Evolutionary conservation across 2,329 filamentous ascomycete genomes (phyloP), one percentile per base, ranked within the genome.

Genomic region (Scytalidium lignicola): DNA sequence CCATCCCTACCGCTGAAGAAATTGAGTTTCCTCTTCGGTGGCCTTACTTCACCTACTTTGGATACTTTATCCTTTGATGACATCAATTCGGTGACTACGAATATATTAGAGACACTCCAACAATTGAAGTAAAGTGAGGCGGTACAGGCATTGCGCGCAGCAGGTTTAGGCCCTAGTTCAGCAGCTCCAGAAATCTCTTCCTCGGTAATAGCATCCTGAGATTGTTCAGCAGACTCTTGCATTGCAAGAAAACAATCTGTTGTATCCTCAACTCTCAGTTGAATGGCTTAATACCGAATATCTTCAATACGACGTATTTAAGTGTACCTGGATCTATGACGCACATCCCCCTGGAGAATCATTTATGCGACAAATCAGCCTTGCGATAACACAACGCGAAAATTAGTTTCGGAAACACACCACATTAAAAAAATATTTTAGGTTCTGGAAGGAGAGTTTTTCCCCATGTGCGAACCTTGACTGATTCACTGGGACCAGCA

Each of bases 1-100:
- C 76, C 85, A 54, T 85, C 75, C 48, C 83, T 75, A 43, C 73
- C 68, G 15, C 70, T 70, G 62, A 75, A 52, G 6, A 9, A 13
- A 59, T 56, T 29, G 57, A 54, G 47, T 60, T 57, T 22, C 39
- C 57, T 54, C 49, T 59, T 56, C 22, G 32, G 20, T 20, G 10
- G 12, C 26, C 19, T 22, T 8, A 3, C 18, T 13, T 46, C n/a
- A n/a, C 15, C 13, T 54, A 21, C 32, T 47, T 49, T 45, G 49
- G 53, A 2, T 46, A 63, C 58, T 76, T 77, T 42, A 65, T 60
- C 58, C 15, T 74, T 78, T 13, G 71, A 68, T 1, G 73, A 67
- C 68, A 49, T 49, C 32, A 49, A 20, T 23, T 44, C 42, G 2
- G 26, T 12, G 21, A 40, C 47, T 49, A 19, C 17, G 22, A 22